phyloP scores from a whole-genome alignment of 768 basidiomycete species.

The Boletales sp. region DNA sequence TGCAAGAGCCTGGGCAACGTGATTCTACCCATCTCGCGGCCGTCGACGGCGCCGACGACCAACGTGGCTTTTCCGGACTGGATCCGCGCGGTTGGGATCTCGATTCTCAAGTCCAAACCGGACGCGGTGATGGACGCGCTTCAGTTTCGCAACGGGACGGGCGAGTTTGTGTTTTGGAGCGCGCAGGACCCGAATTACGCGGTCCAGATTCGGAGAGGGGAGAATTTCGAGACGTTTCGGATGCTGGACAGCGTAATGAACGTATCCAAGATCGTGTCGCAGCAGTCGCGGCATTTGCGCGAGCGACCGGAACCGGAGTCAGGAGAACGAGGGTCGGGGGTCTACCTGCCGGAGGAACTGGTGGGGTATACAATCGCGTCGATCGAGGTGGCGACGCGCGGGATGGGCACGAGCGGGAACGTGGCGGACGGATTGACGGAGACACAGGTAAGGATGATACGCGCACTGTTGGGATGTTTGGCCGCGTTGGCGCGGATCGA shows the following conservation, averaged over 20 bases:
- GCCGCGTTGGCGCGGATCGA: slow-evolving; percentile 62
- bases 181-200: slow-evolving; percentile 75
- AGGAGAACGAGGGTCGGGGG: slow-evolving; percentile 74
- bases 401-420: slow-evolving; percentile 47
- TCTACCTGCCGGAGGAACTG: slow-evolving; percentile 91
- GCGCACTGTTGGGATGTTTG: slow-evolving; percentile 70
- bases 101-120: slow-evolving; percentile 80
- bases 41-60: slow-evolving; percentile 44
- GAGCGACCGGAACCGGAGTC: slow-evolving; percentile 70
- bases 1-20: slow-evolving; percentile 97
- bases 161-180: slow-evolving; percentile 87
- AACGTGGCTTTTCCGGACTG: slow-evolving; percentile 75
- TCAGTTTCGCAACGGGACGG: slow-evolving; percentile 76
- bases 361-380: slow-evolving; percentile 83
- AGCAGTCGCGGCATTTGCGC: slow-evolving; percentile 80
- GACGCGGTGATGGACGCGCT: slow-evolving; percentile 68
- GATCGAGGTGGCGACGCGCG: slow-evolving; percentile 79
- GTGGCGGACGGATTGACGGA: slow-evolving; percentile 70
- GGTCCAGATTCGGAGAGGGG: slow-evolving; percentile 48
- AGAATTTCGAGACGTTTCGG: slow-evolving; percentile 59
- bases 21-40: slow-evolving; percentile 74
- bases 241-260: slow-evolving; percentile 88
- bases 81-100: slow-evolving; percentile 87
- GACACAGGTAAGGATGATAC: slow-evolving; percentile 70
- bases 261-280: slow-evolving; percentile 73